These are phyloP conservation scores for Fusarium euwallaceae DNA, from an alignment of 2,329 filamentous ascomycete species.

Conservation along the genomic window DNA sequence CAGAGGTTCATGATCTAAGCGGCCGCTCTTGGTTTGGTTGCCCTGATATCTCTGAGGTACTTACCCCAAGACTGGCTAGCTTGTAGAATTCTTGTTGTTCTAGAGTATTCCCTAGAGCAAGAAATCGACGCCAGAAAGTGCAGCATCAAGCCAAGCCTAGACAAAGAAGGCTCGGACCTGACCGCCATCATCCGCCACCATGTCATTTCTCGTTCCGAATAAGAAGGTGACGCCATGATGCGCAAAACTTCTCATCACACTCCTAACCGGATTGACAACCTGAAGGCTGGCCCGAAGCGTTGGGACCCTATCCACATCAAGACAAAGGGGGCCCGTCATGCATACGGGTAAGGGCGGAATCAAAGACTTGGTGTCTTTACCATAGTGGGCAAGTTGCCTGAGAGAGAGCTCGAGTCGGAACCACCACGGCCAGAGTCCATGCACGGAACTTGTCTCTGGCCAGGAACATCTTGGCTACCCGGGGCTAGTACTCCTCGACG, in stretches of 20 bases:
- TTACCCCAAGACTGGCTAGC: not conserved
- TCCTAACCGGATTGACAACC: not conserved
- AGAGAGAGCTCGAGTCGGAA: conserved; percentile 21
- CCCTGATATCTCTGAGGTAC: not conserved
- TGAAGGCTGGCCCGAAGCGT: conserved; percentile 20
- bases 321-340: conserved; percentile 20
- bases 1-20: not conserved
- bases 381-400: conserved; percentile 14
- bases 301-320: conserved; percentile 16
- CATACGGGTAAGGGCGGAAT: conserved; percentile 12
- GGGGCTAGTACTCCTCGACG: conserved; percentile 24
- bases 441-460: conserved; percentile 31
- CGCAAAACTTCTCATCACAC: conserved; percentile 2
- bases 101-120: not conserved
- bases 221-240: conserved; percentile 1
- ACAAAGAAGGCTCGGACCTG: not conserved
- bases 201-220: not conserved
- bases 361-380: conserved; percentile 21
- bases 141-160: not conserved
- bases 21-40: not conserved
- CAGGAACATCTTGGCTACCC: conserved; percentile 11
- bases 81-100: not conserved
- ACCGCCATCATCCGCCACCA: not conserved
- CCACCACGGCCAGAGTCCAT: conserved; percentile 14
- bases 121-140: not conserved